Base-by-base conservation (phyloP, 1,139 yeast species). In the Debaryomycetaceae sp. region DNA sequence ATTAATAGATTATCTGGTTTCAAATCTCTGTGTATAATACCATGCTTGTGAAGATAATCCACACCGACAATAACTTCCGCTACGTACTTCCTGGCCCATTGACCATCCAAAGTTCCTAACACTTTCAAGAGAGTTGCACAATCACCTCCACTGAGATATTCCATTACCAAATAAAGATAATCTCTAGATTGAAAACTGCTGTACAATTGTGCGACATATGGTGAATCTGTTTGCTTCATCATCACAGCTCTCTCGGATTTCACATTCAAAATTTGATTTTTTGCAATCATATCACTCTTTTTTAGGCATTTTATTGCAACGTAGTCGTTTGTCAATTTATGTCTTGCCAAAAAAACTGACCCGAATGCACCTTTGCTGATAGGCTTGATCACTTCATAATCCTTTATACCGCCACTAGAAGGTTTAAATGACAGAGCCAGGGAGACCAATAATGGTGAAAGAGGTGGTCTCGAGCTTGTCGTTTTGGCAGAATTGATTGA, bases 351-450 rank as follows among this genome's bases (percentile, higher is more conserved):
- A 60, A 84, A 93, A 1, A 95, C 99, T 36, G 96, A 86, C 0
- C 99, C 99, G 72, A 91, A 95, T 0, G 99, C 99, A 31, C 99
- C 99, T 59, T 89, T 88, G 59, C 97, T 87, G 43, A 95, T 90
- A 0, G 99, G 97, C 59, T 90, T 90, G 46, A 95, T 72, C 34
- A 93, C 82, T 54, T 89, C 97, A 61, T 90, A 95, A 63, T 95
- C 99, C 49, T 79, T 80, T 27, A 91, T 90, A 1, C 89, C 84
- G 0, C 95, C 93, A 4, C 75, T 69, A 1, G 78, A 57, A 0
- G 84, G 75, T 54, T 76, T 81, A 40, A 62, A 60, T 1, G 63
- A 49, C 7, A 78, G 75, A 11, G 78, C 74, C 36, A 79, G 78
- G 1, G 95, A 84, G 1, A 88, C 81, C 39, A 90, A 63, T 24